Evolutionary conservation across 306 rosid genomes (phyloP).

Genomic region (Medicago ruthenica): DNA sequence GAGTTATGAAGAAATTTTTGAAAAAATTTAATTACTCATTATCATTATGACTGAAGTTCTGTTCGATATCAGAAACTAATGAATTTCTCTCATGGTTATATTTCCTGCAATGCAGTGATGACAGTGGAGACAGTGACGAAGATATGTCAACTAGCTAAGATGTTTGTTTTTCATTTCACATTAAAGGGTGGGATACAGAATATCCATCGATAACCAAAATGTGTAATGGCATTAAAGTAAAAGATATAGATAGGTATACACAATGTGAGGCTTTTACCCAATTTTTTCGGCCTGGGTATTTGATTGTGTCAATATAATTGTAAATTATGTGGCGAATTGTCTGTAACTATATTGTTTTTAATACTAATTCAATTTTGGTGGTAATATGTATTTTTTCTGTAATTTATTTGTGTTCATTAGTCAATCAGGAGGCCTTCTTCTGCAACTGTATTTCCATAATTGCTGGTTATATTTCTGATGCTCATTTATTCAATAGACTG

Average conservation of each 20-base stretch:
- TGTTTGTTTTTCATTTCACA: constrained; percentile 27
- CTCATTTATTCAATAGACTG: background rate
- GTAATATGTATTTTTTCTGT: constrained; percentile 17
- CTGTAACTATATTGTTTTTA: constrained; percentile 17
- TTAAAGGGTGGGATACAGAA: background rate
- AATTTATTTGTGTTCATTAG: background rate
- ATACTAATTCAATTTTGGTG: constrained; percentile 42
- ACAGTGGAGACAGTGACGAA: constrained; percentile 79
- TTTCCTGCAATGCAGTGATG: constrained; percentile 69
- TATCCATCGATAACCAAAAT: constrained; percentile 29
- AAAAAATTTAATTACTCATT: background rate
- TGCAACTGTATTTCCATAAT: background rate
- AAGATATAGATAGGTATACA: constrained; percentile 39
- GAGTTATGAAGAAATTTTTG: background rate
- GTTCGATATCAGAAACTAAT: constrained; percentile 2
- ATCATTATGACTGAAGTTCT: background rate
- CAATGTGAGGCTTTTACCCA: constrained; percentile 50
- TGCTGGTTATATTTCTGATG: background rate
- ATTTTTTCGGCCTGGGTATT: constrained; percentile 52
- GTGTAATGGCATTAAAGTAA: constrained; percentile 33
- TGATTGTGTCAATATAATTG: constrained; percentile 45
- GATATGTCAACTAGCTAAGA: constrained; percentile 61
- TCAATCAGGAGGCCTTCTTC: background rate
- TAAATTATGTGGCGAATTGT: constrained; percentile 41
- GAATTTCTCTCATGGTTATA: constrained; percentile 25